Base-by-base conservation (phyloP, 306 rosid species). In the Begonia peltatifolia region DNA sequence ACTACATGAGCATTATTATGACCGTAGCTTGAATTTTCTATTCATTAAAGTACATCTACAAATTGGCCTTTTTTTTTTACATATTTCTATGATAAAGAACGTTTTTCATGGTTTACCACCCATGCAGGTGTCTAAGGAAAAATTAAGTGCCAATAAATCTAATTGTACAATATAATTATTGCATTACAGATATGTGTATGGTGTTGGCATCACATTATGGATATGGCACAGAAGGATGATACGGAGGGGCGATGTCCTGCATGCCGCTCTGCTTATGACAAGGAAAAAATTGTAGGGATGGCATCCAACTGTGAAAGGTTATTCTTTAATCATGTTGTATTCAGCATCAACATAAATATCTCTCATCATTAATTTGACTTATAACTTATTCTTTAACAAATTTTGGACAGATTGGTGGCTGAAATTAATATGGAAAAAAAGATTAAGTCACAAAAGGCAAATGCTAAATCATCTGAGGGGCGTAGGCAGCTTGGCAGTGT, bases 131-230 rank as follows among this genome's bases (percentile, higher is more conserved):
- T 20, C 23, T 20, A 20, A 20, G 23, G 23, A 20, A 20, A 20
- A 20, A 20, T 2, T 20, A 20, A 20, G 38, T 30, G 38, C 38
- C 38, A 30, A 7, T 30, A 30, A 7, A 5, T 30, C 38, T 30
- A 30, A 30, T 30, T 30, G 38, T 30, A 30, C 38, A 4, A 30
- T 30, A 7, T 30, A 7, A 30, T 30, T 30, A 30, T 30, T 30
- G 9, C 38, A 30, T 30, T 20, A 42, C 75, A 92, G 99, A 81
- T 92, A 62, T 92, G 99, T 81, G 99, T 92, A 59, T 92, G 99
- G 99, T 92, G 99, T 68, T 92, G 99, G 96, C 96, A 92, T 74
- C 99, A 92, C 75, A 75, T 92, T 52, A 79, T 92, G 84, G 93
- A 70, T 50, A 86, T 92, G 89, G 99, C 96, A 11, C 88, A 86